Conservation (phyloP, 306 rosid species). For the Lupinus albus region DNA sequence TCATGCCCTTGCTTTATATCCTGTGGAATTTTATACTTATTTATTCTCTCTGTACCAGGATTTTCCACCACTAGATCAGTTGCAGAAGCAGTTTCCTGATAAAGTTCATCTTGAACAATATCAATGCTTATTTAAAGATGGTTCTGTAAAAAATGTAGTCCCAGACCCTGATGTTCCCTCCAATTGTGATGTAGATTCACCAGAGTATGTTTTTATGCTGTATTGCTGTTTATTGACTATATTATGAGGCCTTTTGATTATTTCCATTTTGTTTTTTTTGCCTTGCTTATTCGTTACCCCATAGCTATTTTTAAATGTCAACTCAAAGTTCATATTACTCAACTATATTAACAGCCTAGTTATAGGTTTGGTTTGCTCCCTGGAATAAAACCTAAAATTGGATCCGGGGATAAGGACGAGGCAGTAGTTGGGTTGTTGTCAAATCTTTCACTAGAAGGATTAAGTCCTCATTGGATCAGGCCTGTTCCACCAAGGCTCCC, state of each 20-base stretch:
- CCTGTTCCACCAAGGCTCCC: conserved; percentile 97
- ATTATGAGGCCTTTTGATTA: conserved; percentile 22
- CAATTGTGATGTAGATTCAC: conserved; percentile 70
- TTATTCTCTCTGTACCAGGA: conserved; percentile 56
- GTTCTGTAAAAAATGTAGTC: conserved; percentile 60
- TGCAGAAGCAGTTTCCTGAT: conserved; percentile 73
- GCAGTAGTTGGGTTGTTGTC: conserved; percentile 71
- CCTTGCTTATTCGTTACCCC: conserved; percentile 20
- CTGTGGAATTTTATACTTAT: conserved; percentile 20
- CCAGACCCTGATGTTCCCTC: conserved; percentile 85
- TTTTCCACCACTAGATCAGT: conserved; percentile 71
- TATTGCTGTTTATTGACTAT: conserved; percentile 32
- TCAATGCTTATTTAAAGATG: conserved; percentile 60
- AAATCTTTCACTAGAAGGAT: conserved; percentile 71
- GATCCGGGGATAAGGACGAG: conserved; percentile 89
- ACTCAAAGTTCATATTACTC: conserved; percentile 12
- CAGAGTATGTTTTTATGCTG: conserved; percentile 60
- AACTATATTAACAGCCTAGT: conserved; percentile 39
- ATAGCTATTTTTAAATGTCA: conserved; percentile 17
- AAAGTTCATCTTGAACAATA: conserved; percentile 55
- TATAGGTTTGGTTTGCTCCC: conserved; percentile 79
- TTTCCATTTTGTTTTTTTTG: neutral
- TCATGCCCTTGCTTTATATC: conserved; percentile 26
- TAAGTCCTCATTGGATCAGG: conserved; percentile 86
- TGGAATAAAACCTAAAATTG: conserved; percentile 73